phyloP scores from a whole-genome alignment of 305 asterid species.

The Stenogyne calaminthoides region DNA sequence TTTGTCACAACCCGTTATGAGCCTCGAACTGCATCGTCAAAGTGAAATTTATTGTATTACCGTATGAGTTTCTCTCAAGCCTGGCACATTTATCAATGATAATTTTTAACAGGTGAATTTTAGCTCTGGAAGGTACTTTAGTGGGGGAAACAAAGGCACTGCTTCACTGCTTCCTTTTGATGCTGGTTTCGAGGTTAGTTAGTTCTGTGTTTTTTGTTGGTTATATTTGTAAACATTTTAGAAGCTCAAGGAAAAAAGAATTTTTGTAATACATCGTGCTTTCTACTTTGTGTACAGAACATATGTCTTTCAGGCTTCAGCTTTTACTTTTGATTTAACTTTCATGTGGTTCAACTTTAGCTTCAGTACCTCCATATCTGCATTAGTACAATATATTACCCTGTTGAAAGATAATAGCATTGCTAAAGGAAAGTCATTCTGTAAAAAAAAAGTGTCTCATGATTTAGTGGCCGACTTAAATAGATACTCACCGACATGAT shows the following conservation, averaged over 20 bases:
- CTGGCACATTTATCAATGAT: slow-evolving; percentile 29
- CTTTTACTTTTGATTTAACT: slow-evolving; percentile 24
- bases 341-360: slow-evolving; percentile 16
- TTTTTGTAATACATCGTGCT: slow-evolving; percentile 22
- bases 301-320: slow-evolving; percentile 21
- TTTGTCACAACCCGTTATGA: not conserved
- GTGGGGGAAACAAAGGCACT: slow-evolving; percentile 62
- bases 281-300: slow-evolving; percentile 14
- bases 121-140: slow-evolving; percentile 93
- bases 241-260: slow-evolving; percentile 4
- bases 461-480: slow-evolving; percentile 12
- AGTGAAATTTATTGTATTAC: slow-evolving; percentile 8
- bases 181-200: slow-evolving; percentile 93
- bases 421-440: slow-evolving; percentile 6
- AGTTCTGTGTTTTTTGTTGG: slow-evolving; percentile 16
- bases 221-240: not conserved
- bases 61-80: not conserved
- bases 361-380: slow-evolving; percentile 12
- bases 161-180: slow-evolving; percentile 84
- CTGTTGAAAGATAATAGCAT: slow-evolving; percentile 11
- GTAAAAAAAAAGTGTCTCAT: not conserved
- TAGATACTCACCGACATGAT: slow-evolving; percentile 17
- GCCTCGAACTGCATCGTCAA: slow-evolving; percentile 29
- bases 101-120: slow-evolving; percentile 75
- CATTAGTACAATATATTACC: not conserved